phyloP scores from a whole-genome alignment of 106 monocot genomes.

The Phalaenopsis equestris region DNA sequence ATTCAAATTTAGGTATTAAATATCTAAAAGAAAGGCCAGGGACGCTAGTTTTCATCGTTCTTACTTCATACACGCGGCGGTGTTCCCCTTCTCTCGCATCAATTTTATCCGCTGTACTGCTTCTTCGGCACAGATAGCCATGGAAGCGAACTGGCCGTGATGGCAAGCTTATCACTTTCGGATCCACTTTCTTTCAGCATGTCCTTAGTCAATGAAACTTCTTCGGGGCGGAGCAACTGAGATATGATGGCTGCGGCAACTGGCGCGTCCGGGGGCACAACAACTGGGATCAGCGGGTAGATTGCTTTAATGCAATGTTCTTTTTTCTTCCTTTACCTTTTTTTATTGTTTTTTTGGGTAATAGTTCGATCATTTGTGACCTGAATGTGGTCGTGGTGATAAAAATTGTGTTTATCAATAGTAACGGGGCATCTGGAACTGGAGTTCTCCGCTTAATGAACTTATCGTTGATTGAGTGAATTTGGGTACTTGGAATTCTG shows the following conservation, averaged over 20 bases:
- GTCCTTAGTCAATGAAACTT: not conserved
- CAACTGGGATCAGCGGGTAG: not conserved
- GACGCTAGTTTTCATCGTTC: too few relatives aligned
- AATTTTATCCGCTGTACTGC: too few relatives aligned
- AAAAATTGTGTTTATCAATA: not conserved
- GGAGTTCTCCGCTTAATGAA: not conserved
- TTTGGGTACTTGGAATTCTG: not conserved
- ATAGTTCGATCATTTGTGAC: not conserved
- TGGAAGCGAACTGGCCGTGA: not conserved
- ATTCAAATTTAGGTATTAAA: too few relatives aligned
- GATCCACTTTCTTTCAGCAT: not conserved
- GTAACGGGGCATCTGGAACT: not conserved
- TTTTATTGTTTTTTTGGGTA: not conserved
- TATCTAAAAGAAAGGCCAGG: too few relatives aligned
- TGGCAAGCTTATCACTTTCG: not conserved
- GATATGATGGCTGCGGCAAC: conserved; percentile 1
- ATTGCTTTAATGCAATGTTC: not conserved
- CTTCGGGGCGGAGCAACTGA: not conserved
- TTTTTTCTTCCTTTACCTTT: not conserved
- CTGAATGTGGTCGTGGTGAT: not conserved
- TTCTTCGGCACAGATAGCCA: not conserved
- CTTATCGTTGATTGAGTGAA: not conserved
- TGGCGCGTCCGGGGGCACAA: not conserved
- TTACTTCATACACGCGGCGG: too few relatives aligned
- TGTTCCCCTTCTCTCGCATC: too few relatives aligned